phyloP scores from a whole-genome alignment of 106 monocot species.

The Posidonia australis region DNA sequence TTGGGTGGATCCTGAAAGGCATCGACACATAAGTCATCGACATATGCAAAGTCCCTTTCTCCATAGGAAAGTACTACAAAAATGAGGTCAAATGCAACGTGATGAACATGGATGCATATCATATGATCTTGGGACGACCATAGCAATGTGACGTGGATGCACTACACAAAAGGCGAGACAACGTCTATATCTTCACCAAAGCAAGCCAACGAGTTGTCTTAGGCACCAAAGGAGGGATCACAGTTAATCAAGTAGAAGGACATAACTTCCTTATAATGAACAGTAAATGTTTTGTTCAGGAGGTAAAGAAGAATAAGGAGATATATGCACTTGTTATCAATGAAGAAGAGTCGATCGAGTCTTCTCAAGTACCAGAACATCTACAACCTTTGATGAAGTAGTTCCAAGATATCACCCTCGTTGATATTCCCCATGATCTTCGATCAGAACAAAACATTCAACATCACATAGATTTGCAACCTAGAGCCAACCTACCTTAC shows the following conservation, averaged over 20 bases:
- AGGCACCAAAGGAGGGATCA: too few relatives aligned
- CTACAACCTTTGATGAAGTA: not conserved
- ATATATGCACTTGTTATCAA: too few relatives aligned
- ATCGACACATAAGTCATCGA: not conserved
- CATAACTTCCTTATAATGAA: too few relatives aligned
- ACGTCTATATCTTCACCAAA: too few relatives aligned
- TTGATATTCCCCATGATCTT: not conserved
- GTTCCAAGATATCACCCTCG: not conserved
- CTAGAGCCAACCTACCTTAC: not conserved
- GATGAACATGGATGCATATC: too few relatives aligned
- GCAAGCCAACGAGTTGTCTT: not conserved
- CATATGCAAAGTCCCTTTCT: not conserved
- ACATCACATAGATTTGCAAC: not conserved
- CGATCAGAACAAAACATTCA: too few relatives aligned
- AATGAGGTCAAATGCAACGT: not conserved
- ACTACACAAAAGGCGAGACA: too few relatives aligned
- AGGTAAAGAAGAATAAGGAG: too few relatives aligned
- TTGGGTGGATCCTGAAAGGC: not conserved
- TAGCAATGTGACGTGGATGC: not conserved
- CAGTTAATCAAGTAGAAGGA: too few relatives aligned
- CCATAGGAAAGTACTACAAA: not conserved
- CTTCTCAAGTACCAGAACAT: too few relatives aligned
- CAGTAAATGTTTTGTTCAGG: too few relatives aligned
- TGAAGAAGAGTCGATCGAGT: too few relatives aligned
- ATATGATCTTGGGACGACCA: not conserved